A percentile compares a stretch with the other conserved stretches of the same genome.
phyloP scores from a whole-genome alignment of 192 early-diverging fungal species.

The Entomortierella chlamydospora region DNA sequence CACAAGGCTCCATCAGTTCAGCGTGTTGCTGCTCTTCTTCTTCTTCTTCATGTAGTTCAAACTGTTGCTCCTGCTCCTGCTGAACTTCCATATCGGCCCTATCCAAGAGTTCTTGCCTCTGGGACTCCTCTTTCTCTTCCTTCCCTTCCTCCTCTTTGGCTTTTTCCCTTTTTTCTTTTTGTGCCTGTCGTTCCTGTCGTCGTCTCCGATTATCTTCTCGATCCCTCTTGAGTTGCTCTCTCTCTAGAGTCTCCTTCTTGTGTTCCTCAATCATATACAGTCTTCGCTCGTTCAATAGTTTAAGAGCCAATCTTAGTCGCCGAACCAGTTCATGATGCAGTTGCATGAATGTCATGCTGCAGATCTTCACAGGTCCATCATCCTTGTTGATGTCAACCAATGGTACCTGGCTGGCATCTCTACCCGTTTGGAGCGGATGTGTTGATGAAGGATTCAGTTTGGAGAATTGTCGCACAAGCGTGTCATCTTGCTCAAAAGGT shows the following conservation, averaged over 20 bases:
- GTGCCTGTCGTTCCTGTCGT: conserved; percentile 4
- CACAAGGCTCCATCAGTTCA: neutral
- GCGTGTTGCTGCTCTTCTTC: neutral
- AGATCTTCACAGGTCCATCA: neutral
- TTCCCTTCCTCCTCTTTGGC: neutral
- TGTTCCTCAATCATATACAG: conserved; percentile 11
- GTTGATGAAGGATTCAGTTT: neutral
- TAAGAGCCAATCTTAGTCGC: conserved; percentile 11
- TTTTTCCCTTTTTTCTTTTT: neutral
- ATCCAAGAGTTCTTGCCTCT: neutral
- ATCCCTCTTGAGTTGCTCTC: conserved; percentile 21
- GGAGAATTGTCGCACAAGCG: neutral
- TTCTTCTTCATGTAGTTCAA: neutral
- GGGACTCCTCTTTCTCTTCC: neutral
- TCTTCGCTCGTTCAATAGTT: conserved; percentile 16
- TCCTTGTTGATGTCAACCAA: conserved; percentile 4
- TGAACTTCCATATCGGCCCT: neutral
- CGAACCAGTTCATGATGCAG: conserved; percentile 38
- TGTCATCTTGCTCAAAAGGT: neutral
- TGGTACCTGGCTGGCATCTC: conserved; percentile 11
- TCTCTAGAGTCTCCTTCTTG: neutral
- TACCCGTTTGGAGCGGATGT: neutral
- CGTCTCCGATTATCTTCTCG: conserved; percentile 16
- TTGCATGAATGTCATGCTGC: conserved; percentile 24
- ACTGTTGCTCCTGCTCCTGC: conserved; percentile 2